phyloP scores from a whole-genome alignment of 2,329 filamentous ascomycete genomes.

The Neonectria hederae region DNA sequence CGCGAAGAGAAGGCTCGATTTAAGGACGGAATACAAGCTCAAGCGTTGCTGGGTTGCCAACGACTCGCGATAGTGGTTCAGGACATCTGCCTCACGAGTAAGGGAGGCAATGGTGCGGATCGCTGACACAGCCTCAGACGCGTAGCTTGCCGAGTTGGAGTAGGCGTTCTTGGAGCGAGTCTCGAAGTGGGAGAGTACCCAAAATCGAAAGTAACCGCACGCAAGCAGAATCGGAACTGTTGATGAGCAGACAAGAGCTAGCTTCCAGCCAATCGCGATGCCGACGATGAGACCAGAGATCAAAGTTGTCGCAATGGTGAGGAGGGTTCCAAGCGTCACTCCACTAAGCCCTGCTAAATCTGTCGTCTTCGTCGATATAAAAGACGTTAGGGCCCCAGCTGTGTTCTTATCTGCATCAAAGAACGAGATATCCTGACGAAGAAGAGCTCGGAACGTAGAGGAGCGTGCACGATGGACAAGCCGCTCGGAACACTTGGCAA shows the following conservation, averaged over 20 bases:
- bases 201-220: slow-evolving; percentile 50
- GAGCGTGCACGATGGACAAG: slow-evolving; percentile 19
- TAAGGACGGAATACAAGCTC: slow-evolving; percentile 15
- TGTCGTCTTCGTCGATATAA: slow-evolving; percentile 28
- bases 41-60: not conserved
- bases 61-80: not conserved
- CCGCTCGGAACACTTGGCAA: slow-evolving; percentile 36
- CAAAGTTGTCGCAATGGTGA: slow-evolving; percentile 13
- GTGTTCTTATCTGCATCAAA: slow-evolving; percentile 39
- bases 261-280: slow-evolving; percentile 53
- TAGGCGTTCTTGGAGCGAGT: slow-evolving; percentile 8
- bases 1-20: slow-evolving; percentile 10
- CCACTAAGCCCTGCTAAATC: slow-evolving; percentile 24
- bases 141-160: slow-evolving; percentile 11
- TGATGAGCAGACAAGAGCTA: slow-evolving; percentile 54
- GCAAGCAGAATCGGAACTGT: slow-evolving; percentile 52
- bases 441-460: slow-evolving; percentile 13
- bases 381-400: slow-evolving; percentile 35
- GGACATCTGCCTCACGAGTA: slow-evolving; percentile 4
- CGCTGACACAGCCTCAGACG: slow-evolving; percentile 21
- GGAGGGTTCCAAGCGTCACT: slow-evolving; percentile 19
- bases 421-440: slow-evolving; percentile 53
- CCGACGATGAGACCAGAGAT: slow-evolving; percentile 14
- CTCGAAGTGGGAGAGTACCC: slow-evolving; percentile 42
- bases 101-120: slow-evolving; percentile 33